Evolutionary conservation across 208 protist genomes (phyloP).

Genomic region (Perkinsela sp.): DNA sequence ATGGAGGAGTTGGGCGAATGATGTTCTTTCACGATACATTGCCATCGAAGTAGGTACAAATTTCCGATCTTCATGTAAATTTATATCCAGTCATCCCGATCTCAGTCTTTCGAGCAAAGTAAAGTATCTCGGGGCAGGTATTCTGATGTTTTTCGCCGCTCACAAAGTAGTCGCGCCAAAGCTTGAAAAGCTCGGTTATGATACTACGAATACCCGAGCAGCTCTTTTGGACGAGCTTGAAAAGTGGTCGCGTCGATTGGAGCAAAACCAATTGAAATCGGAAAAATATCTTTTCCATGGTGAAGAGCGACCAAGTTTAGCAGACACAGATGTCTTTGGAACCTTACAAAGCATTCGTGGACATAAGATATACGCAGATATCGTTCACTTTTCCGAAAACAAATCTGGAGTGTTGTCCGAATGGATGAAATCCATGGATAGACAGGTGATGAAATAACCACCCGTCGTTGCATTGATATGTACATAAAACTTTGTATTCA

Average conservation of each 20-base stretch:
- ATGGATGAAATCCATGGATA: neutral
- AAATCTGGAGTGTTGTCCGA: neutral
- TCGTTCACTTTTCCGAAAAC: constrained; percentile 1
- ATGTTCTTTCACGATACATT: constrained; percentile 4
- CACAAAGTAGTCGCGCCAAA: constrained; percentile 3
- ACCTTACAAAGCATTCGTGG: constrained; percentile 4
- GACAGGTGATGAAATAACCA: neutral
- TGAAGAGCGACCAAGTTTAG: constrained; percentile 2
- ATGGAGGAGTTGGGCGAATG: constrained; percentile 3
- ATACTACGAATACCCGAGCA: neutral
- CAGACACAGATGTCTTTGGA: constrained; percentile 5
- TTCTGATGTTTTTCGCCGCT: constrained; percentile 4
- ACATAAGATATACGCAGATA: constrained; percentile 2
- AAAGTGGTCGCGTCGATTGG: constrained; percentile 1
- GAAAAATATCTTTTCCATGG: constrained; percentile 1
- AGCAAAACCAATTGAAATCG: no score
- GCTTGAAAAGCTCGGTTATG: constrained; percentile 5
- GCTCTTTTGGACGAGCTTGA: constrained; percentile 3
- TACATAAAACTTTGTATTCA: neutral
- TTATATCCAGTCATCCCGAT: constrained; percentile 1
- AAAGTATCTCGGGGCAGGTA: constrained; percentile 3
- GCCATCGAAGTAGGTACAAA: constrained; percentile 4
- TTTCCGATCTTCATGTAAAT: constrained; percentile 6
- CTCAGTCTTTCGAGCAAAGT: neutral
- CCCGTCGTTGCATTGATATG: neutral